Conservation (phyloP, 352 stramenopile species). For the Elongisporangium anandrum region DNA sequence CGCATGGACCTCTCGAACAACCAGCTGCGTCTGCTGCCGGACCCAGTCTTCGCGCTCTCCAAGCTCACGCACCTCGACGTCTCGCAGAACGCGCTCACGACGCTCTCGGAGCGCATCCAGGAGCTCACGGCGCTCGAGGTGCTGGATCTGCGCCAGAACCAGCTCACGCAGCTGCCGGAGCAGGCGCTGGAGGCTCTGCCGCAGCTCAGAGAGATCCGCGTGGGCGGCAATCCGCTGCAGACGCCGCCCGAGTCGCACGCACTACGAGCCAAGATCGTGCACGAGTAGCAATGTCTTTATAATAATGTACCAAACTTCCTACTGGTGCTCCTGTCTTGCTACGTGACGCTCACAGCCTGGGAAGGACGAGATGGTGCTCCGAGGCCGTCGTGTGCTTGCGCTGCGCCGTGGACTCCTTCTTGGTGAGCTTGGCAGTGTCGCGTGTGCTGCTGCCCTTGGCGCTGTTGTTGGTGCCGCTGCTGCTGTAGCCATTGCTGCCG, state of each 20-base stretch:
- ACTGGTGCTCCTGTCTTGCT: too few species aligned
- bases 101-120: slow-evolving; percentile 33
- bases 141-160: slow-evolving; percentile 63
- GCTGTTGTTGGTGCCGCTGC: slow-evolving; percentile 19
- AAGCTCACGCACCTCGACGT: slow-evolving; percentile 55
- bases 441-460: slow-evolving; percentile 10
- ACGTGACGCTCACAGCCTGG: neutral
- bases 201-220: slow-evolving; percentile 29
- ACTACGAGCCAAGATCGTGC: slow-evolving; percentile 30
- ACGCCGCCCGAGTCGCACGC: slow-evolving; percentile 15
- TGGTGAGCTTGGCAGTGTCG: slow-evolving; percentile 19
- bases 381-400: slow-evolving; percentile 19
- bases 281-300: slow-evolving; percentile 5
- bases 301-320: slow-evolving; percentile 1
- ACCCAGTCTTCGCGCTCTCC: slow-evolving; percentile 67
- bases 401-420: slow-evolving; percentile 31
- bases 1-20: slow-evolving; percentile 77
- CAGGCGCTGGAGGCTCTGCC: slow-evolving; percentile 32
- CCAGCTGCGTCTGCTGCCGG: slow-evolving; percentile 66
- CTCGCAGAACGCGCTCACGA: slow-evolving; percentile 57
- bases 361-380: neutral
- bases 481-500: slow-evolving; percentile 21
- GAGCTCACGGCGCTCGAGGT: slow-evolving; percentile 50
- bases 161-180: slow-evolving; percentile 32
- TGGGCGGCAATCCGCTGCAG: slow-evolving; percentile 41